Percentiles rank a stretch among this genome's conserved stretches.
These are phyloP conservation scores for Hydnomerulius pinastri DNA, from an alignment of 768 basidiomycete genomes.

Conservation along the genomic window DNA sequence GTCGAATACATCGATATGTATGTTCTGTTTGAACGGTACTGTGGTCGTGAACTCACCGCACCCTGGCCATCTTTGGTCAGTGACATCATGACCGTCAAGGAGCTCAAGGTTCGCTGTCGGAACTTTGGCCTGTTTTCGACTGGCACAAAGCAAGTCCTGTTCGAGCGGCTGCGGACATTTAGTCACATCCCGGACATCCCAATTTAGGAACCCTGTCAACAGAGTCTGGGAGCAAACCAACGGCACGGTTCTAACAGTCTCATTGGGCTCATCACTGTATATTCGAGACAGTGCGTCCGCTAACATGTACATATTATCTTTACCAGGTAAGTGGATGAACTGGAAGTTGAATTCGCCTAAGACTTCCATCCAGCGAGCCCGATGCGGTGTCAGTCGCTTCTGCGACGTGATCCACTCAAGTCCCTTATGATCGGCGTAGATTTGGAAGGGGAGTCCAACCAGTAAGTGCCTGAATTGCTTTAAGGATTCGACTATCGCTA, in stretches of 20 bases:
- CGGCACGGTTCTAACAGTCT: constrained; percentile 7
- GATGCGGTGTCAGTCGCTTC: constrained; percentile 23
- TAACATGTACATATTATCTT: constrained; percentile 21
- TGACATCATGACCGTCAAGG: background rate
- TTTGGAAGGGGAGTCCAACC: constrained; percentile 20
- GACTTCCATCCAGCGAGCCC: constrained; percentile 29
- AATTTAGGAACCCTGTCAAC: no score
- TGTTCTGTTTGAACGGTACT: background rate
- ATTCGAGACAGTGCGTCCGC: constrained; percentile 31
- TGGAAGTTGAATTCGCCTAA: constrained; percentile 30
- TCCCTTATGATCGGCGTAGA: constrained; percentile 31
- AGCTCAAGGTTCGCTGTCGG: background rate
- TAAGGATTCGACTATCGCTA: constrained; percentile 39
- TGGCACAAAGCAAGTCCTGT: background rate
- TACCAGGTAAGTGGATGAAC: constrained; percentile 29
- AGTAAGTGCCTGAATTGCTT: constrained; percentile 32
- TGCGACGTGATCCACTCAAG: constrained; percentile 24
- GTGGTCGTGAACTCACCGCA: no score
- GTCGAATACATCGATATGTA: background rate
- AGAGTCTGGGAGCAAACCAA: no score
- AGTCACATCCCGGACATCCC: no score
- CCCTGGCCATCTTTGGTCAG: background rate
- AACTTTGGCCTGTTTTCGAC: background rate
- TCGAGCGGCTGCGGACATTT: background rate
- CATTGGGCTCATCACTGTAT: constrained; percentile 23